Percentiles rank a stretch among this genome's conserved stretches.
phyloP scores from a whole-genome alignment of 2,329 filamentous ascomycete species.

The Parastagonospora nodorum region DNA sequence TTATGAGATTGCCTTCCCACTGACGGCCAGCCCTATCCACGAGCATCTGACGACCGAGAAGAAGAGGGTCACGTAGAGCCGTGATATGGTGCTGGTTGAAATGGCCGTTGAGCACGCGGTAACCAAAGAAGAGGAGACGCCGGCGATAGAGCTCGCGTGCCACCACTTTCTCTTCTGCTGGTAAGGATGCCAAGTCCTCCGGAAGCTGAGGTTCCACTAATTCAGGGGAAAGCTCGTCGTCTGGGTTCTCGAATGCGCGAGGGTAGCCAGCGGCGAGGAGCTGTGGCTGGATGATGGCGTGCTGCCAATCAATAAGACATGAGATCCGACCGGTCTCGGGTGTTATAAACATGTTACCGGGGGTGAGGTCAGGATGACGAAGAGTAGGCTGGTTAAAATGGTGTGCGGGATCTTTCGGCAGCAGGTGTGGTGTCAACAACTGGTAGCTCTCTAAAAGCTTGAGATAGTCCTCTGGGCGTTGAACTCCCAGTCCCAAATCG shows the following conservation, averaged over 20 bases:
- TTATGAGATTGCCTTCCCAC: constrained; percentile 19
- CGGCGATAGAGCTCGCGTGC: constrained; percentile 12
- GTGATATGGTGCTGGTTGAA: constrained; percentile 14
- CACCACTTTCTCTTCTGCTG: constrained; percentile 7
- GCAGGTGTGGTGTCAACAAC: constrained; percentile 13
- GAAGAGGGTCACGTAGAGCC: constrained; percentile 15
- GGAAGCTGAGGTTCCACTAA: constrained; percentile 14
- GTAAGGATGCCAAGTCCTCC: constrained; percentile 9
- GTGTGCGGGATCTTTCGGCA: constrained; percentile 13
- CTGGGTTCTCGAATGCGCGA: constrained; percentile 17
- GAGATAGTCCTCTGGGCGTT: constrained; percentile 14
- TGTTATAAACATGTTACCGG: constrained; percentile 16
- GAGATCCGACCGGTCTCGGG: constrained; percentile 13
- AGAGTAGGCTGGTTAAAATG: constrained; percentile 16
- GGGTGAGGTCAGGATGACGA: constrained; percentile 18
- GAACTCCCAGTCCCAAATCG: constrained; percentile 11
- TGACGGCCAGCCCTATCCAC: constrained; percentile 18
- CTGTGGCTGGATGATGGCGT: constrained; percentile 14
- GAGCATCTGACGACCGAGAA: constrained; percentile 18
- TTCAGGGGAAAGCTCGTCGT: constrained; percentile 8
- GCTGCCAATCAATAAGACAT: constrained; percentile 20
- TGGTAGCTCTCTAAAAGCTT: constrained; percentile 11
- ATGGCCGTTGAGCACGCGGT: constrained; percentile 14
- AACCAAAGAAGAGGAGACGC: constrained; percentile 16
- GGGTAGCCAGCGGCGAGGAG: constrained; percentile 18